Evolutionary conservation across 2,329 filamentous ascomycete genomes (phyloP), one percentile per base, ranked within the genome.

Genomic region (Clonostachys chloroleuca): DNA sequence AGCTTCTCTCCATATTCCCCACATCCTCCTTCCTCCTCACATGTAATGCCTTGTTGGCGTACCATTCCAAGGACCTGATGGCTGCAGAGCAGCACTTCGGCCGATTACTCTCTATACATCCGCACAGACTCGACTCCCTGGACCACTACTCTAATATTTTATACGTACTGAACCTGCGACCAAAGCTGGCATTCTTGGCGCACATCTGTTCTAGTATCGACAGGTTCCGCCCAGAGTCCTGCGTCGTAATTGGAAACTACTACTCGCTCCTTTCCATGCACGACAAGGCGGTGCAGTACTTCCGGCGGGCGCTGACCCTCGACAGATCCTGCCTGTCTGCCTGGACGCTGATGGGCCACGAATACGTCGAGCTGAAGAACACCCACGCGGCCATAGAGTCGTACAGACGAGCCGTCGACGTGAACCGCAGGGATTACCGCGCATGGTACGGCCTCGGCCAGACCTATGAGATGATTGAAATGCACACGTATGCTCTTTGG

Each of bases 281-380:
- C 63, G 94, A 99, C 64, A 99, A 99, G 63, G 92, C 94, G 1
- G 92, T 99, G 46, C 91, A 96, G 70, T 97, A 97, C 67, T 99
- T 99, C 72, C 87, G 94, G 5, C 86, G 94, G 18, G 94, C 94
- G 0, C 70, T 99, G 17, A 95, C 90, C 0, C 75, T 99, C 0
- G 94, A 99, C 62, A 84, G 92, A 10, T 86, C 84, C 24, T 99
- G 94, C 62, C 78, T 96, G 14, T 95, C 91, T 1, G 94, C 94
- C 2, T 99, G 94, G 94, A 99, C 94, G 0, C 75, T 99, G 2
- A 97, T 99, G 92, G 94, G 94, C 2, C 94, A 99, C 65, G 94
- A 99, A 65, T 99, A 96, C 57, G 91, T 97, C 46, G 94, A 99
- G 66, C 84, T 99, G 68, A 99, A 97, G 62, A 99, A 99, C 63